Evolutionary conservation across 2,329 filamentous ascomycete species (phyloP), one percentile per base, ranked within the genome.

Genomic region (Mycosphaerelloides madeirae): DNA sequence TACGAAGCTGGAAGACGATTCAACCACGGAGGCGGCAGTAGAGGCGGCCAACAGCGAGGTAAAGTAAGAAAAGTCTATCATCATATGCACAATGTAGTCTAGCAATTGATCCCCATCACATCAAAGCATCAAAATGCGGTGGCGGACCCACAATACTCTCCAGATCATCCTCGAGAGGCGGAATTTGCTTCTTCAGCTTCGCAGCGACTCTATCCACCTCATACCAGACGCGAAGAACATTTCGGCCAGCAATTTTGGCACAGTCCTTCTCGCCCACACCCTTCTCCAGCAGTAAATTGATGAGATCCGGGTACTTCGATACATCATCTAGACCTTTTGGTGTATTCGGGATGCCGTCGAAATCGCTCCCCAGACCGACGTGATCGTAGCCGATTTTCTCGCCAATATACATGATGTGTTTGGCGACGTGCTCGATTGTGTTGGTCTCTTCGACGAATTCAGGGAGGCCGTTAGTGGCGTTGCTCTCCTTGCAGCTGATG

Each of bases 361-460:
- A 96, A 64, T 97, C 91, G 41, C 85, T 89, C 0, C 91, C 91
- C 14, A 96, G 67, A 0, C 90, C 91, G 13, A 96, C 88, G 62
- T 95, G 79, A 31, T 90, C 85, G 57, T 85, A 96, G 3, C 91
- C 91, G 48, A 95, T 87, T 25, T 84, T 69, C 35, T 85, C 73
- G 2, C 87, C 91, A 54, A 96, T 90, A 61, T 97, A 77, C 52
- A 80, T 74, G 49, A 96, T 84, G 64, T 96, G 91, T 49, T 81
- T 75, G 1, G 81, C 87, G 1, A 95, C 87, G 48, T 90, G 86
- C 16, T 75, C 74, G 29, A 97, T 65, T 0, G 87, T 95, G 7
- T 81, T 79, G 52, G 90, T 84, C 39, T 73, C 70, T 0, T 81
- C 78, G 40, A 84, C 80, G 45, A 77, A 77, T 12, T 83, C 76